A percentile compares a stretch with the other conserved stretches of the same genome.
These are phyloP conservation scores for Penicillium sp. DNA, from an alignment of 2,329 filamentous ascomycete species.

Conservation along the genomic window DNA sequence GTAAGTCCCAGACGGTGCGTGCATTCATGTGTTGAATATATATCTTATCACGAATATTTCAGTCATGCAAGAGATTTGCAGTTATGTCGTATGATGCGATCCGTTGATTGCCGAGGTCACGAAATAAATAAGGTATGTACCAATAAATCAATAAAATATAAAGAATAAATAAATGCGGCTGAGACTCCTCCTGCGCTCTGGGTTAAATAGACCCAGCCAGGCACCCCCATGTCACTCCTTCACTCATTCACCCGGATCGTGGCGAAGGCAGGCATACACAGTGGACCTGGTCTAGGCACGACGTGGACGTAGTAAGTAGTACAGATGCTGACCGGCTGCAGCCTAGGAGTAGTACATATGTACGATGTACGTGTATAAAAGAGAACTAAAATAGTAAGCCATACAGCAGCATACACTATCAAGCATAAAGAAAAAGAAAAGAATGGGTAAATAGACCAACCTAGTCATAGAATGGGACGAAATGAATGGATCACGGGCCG, in stretches of 20 bases:
- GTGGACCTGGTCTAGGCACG: not conserved
- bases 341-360: not conserved
- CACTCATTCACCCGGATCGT: not conserved
- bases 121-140: too few species aligned
- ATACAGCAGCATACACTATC: too few species aligned
- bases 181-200: too few species aligned
- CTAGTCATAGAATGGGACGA: too few species aligned
- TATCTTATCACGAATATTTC: not conserved
- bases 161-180: not conserved
- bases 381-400: too few species aligned
- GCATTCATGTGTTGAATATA: not conserved
- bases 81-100: not conserved
- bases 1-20: not conserved
- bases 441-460: too few species aligned
- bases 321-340: not conserved
- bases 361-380: not conserved
- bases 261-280: not conserved
- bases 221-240: not conserved
- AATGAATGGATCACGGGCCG: conserved; percentile 6
- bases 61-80: not conserved
- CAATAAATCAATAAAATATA: not conserved
- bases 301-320: not conserved
- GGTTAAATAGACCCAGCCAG: not conserved
- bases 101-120: not conserved
- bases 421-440: too few species aligned